phyloP scores from a whole-genome alignment of 108 stramenopile genomes.

The Cyclotella cryptica region DNA sequence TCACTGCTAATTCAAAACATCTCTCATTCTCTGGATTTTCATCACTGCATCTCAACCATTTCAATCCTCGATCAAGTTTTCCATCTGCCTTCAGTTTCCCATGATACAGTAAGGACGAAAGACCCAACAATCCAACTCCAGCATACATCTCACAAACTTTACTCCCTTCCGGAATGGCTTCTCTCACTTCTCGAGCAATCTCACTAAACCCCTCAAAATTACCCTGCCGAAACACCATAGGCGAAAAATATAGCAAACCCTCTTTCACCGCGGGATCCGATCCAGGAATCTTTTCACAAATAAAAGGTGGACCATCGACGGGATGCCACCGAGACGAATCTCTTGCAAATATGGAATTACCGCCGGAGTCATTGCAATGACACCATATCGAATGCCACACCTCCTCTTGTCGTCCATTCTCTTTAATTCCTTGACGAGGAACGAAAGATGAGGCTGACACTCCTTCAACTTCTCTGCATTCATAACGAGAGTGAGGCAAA shows the following conservation, averaged over 20 bases:
- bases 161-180: constrained; percentile 68
- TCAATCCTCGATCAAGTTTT: constrained; percentile 37
- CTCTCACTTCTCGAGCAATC: constrained; percentile 83
- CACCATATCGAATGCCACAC: constrained; percentile 90
- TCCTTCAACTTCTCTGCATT: constrained; percentile 76
- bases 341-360: constrained; percentile 78
- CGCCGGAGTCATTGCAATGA: constrained; percentile 74
- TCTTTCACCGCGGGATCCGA: constrained; percentile 31
- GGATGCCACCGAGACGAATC: constrained; percentile 76
- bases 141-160: constrained; percentile 94
- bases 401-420: constrained; percentile 41
- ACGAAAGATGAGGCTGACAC: constrained; percentile 72
- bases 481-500: constrained; percentile 92
- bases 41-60: constrained; percentile 91
- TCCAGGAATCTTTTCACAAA: constrained; percentile 78
- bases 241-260: constrained; percentile 86
- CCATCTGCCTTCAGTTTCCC: constrained; percentile 43
- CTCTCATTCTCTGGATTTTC: constrained; percentile 91
- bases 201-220: constrained; percentile 92
- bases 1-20: constrained; percentile 80
- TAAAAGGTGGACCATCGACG: constrained; percentile 71
- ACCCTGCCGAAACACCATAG: constrained; percentile 93
- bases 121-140: constrained; percentile 93
- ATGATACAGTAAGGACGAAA: constrained; percentile 82
- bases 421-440: constrained; percentile 75